Evolutionary conservation across 1,139 yeast species (phyloP), one percentile per base, ranked within the genome.

Genomic region (Ogataea hybrid): DNA sequence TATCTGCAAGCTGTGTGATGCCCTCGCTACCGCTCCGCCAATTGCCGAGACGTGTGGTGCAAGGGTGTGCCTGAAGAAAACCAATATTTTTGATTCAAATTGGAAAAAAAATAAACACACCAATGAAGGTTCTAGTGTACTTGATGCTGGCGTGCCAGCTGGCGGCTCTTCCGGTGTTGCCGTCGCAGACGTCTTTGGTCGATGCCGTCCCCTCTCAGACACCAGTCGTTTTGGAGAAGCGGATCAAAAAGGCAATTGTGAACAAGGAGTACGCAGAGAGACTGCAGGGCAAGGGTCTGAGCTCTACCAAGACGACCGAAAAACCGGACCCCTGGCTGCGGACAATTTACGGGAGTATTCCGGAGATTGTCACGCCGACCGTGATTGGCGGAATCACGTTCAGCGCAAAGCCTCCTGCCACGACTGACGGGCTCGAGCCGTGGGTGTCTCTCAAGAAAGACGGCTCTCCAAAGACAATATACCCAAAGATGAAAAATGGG

Each of bases 331-430:
- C 89, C 5, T 88, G 96, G 96, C 46, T 75, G 10, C 74, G 95
- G 57, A 86, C 95, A 0, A 74, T 84, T 32, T 78, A 80, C 44
- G 70, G 72, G 1, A 63, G 74, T 0, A 58, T 71, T 7, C 68
- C 59, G 10, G 94, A 84, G 59, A 70, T 84, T 23, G 92, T 88
- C 28, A 77, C 81, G 0, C 96, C 96, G 11, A 81, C 90, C 0
- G 87, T 86, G 28, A 75, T 87, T 56, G 87, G 77, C 23, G 92
- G 92, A 17, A 86, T 88, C 39, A 85, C 95, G 0, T 82, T 88
- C 58, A 75, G 80, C 44, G 87, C 83, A 10, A 77, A 80, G 55
- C 95, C 95, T 1, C 77, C 86, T 0, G 61, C 58, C 3, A 77
- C 83, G 8, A 77, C 86, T 16, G 69, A 82, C 49, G 86, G 86